Conservation (phyloP, 139 green algal species). For the Micromonas commoda region DNA sequence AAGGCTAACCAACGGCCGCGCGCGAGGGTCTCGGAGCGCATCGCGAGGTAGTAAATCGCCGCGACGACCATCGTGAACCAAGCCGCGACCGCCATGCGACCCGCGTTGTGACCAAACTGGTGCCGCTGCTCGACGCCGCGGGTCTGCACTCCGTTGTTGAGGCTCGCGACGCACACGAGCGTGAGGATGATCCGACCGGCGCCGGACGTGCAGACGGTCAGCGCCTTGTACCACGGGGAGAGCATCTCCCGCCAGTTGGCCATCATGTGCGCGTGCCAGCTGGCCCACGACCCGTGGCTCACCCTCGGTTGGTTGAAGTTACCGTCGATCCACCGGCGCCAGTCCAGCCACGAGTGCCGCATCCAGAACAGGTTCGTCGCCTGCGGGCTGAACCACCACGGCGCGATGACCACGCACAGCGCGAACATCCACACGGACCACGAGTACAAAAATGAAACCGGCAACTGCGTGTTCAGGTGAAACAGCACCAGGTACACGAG, state of each 20-base stretch:
- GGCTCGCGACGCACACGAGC: not conserved
- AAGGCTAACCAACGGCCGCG: not conserved
- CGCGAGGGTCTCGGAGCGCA: not conserved
- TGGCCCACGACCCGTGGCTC: constrained; percentile 39
- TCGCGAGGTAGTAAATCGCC: not conserved
- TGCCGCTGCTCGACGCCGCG: not conserved
- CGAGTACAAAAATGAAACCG: constrained; percentile 30
- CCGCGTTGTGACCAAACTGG: not conserved
- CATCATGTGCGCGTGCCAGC: not conserved
- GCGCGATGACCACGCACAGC: constrained; percentile 52
- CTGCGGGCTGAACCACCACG: constrained; percentile 73
- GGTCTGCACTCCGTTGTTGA: not conserved
- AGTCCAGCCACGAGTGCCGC: constrained; percentile 45
- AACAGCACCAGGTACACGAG: constrained; percentile 53
- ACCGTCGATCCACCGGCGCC: constrained; percentile 48
- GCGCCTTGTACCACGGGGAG: not conserved
- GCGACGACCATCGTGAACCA: not conserved
- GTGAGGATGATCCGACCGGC: not conserved
- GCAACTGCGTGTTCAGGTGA: constrained; percentile 35
- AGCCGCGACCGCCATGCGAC: not conserved
- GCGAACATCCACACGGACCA: constrained; percentile 64
- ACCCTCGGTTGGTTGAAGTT: constrained; percentile 37
- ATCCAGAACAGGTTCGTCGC: constrained; percentile 44
- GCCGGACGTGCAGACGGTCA: not conserved
- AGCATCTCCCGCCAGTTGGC: constrained; percentile 5